Evolutionary conservation across 257 asterid genomes (phyloP).

Genomic region (Oldenlandia corymbosa): DNA sequence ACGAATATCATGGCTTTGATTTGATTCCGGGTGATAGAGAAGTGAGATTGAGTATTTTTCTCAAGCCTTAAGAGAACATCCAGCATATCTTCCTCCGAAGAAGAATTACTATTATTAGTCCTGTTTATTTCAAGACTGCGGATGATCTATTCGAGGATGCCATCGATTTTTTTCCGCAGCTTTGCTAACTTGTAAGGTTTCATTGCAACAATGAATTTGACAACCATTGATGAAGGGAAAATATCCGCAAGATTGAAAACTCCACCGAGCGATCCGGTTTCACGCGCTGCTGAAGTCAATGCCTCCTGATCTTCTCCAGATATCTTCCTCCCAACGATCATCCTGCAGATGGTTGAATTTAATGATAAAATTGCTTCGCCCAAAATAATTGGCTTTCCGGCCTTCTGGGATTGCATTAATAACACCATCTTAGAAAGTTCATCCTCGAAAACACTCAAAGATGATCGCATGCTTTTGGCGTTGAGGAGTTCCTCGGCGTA

Average conservation of each 20-base stretch:
- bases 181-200: not conserved
- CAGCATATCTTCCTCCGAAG: not conserved
- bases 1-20: slow-evolving; percentile 20
- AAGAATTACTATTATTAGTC: no score
- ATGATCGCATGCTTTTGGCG: not conserved
- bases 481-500: slow-evolving; percentile 19
- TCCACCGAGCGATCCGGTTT: not conserved
- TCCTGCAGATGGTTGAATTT: not conserved
- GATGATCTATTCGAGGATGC: not conserved
- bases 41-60: not conserved
- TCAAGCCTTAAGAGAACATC: not conserved
- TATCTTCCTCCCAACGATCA: not conserved
- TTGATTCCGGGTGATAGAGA: slow-evolving; percentile 20
- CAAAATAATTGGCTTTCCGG: not conserved
- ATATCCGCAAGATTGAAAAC: not conserved
- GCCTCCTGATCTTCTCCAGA: not conserved
- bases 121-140: not conserved
- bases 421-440: not conserved
- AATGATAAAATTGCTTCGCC: not conserved
- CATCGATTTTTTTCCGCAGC: not conserved
- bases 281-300: not conserved
- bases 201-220: slow-evolving; percentile 11
- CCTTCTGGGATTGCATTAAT: not conserved
- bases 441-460: slow-evolving; percentile 10
- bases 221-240: slow-evolving; percentile 6